Evolutionary conservation across 2,329 filamentous ascomycete species (phyloP).

Genomic region (Penicillium carneum): DNA sequence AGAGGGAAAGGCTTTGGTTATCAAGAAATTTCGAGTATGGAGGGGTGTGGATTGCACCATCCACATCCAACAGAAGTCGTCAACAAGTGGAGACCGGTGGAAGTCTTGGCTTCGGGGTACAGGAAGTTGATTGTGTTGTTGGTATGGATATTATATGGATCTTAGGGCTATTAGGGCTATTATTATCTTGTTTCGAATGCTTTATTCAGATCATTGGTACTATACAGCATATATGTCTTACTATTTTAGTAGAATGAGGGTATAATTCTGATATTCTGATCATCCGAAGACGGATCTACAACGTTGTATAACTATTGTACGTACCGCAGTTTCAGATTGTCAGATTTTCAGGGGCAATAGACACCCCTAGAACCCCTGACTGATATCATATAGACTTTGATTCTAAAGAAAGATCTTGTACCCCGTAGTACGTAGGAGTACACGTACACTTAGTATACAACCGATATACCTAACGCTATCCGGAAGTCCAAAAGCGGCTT

Average conservation of each 20-base stretch:
- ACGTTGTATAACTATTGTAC: not conserved
- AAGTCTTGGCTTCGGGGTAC: constrained; percentile 27
- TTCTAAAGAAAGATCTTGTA: not conserved
- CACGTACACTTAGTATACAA: no score
- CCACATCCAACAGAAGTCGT: constrained; percentile 27
- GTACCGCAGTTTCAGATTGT: constrained; percentile 20
- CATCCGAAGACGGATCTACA: not conserved
- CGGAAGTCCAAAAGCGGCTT: not conserved
- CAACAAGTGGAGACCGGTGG: constrained; percentile 30
- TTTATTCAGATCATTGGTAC: not conserved
- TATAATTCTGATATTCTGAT: not conserved
- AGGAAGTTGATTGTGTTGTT: not conserved
- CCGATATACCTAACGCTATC: no score
- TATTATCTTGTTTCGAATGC: not conserved
- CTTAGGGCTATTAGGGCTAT: not conserved
- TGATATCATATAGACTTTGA: not conserved
- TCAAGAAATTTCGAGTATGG: constrained; percentile 19
- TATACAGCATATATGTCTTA: not conserved
- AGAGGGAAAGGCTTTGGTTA: constrained; percentile 13
- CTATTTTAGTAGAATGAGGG: not conserved
- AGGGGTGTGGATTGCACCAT: constrained; percentile 16
- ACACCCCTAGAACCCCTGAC: not conserved
- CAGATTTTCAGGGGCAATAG: constrained; percentile 36
- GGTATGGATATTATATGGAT: not conserved
- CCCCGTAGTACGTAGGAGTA: no score